These are phyloP conservation scores for Suhomyces prunicola DNA, from an alignment of 805 yeast species.

Conservation along the genomic window DNA sequence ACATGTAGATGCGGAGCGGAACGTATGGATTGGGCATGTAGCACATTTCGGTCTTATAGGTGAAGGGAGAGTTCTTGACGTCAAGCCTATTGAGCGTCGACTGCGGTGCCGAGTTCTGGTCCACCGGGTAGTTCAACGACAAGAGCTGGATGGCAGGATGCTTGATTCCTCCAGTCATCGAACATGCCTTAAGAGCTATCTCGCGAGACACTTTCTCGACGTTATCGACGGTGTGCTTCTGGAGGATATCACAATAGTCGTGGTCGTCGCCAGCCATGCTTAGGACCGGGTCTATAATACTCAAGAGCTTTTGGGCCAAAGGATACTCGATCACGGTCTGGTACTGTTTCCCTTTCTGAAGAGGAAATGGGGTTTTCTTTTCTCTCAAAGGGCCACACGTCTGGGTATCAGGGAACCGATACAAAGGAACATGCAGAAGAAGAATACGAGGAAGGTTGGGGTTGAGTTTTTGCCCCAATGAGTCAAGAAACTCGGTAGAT, in stretches of 20 bases:
- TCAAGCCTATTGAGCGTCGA: not conserved
- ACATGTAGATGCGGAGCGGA: conserved; percentile 14
- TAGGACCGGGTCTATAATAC: conserved; percentile 58
- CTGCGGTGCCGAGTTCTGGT: conserved; percentile 4
- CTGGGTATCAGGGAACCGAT: conserved; percentile 58
- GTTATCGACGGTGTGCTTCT: conserved; percentile 27
- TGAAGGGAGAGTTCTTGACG: conserved; percentile 3
- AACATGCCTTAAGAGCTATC: conserved; percentile 80
- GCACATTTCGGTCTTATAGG: conserved; percentile 48
- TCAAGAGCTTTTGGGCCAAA: conserved; percentile 56
- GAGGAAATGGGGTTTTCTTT: conserved; percentile 58
- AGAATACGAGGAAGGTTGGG: conserved; percentile 57
- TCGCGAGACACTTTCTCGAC: conserved; percentile 41
- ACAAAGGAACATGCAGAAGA: conserved; percentile 86
- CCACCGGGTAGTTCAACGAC: conserved; percentile 54
- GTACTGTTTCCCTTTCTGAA: conserved; percentile 75
- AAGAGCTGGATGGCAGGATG: conserved; percentile 85
- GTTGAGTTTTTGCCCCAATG: conserved; percentile 20
- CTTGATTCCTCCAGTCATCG: conserved; percentile 89
- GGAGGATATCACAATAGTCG: conserved; percentile 83
- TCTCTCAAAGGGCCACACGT: conserved; percentile 80
- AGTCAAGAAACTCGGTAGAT: conserved; percentile 52
- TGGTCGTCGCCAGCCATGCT: conserved; percentile 95
- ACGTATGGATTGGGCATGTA: conserved; percentile 54
- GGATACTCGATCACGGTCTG: conserved; percentile 79